These are phyloP conservation scores for Darksidea phi DNA, from an alignment of 495 filamentous ascomycete genomes.

Conservation along the genomic window DNA sequence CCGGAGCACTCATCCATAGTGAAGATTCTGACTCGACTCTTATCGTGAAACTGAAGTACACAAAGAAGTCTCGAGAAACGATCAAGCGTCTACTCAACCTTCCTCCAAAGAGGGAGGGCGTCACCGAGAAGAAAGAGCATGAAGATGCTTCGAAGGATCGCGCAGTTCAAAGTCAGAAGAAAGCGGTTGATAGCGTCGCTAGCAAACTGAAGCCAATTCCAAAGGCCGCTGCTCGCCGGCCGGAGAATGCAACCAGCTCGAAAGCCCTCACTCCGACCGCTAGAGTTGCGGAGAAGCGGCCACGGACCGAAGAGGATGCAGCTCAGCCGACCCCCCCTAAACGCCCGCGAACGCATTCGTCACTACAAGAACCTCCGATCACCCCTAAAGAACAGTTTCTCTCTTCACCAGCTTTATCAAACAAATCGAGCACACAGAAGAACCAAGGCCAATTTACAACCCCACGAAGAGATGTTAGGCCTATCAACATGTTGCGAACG, in stretches of 20 bases:
- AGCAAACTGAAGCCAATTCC: conserved; percentile 17
- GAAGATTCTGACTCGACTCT: conserved; percentile 9
- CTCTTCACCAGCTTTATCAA: conserved; percentile 33
- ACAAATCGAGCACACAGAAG: conserved; percentile 35
- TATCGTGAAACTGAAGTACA: conserved; percentile 32
- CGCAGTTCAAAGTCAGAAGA: conserved; percentile 7
- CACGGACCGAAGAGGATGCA: conserved; percentile 27
- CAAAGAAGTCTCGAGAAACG: conserved; percentile 9
- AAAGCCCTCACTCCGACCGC: conserved; percentile 1
- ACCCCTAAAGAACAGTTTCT: conserved; percentile 27
- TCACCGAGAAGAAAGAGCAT: conserved; percentile 27
- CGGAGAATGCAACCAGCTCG: conserved; percentile 1
- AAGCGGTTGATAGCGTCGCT: conserved; percentile 4
- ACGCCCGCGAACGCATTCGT: conserved; percentile 22
- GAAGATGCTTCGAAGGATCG: conserved; percentile 16
- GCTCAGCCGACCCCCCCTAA: conserved; percentile 21
- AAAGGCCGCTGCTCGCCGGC: conserved; percentile 12
- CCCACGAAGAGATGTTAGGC: conserved; percentile 30
- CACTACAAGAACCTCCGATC: conserved; percentile 14
- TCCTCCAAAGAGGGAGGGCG: conserved; percentile 6
- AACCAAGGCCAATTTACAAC: conserved; percentile 19
- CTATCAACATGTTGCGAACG: conserved; percentile 29
- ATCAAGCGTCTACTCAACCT: conserved; percentile 25
- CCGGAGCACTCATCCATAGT: not conserved
- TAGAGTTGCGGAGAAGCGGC: conserved; percentile 29